Percentiles rank a stretch among this genome's conserved stretches.
These are phyloP conservation scores for Geosiphon pyriformis DNA, from an alignment of 192 early-diverging fungal genomes.

Conservation along the genomic window DNA sequence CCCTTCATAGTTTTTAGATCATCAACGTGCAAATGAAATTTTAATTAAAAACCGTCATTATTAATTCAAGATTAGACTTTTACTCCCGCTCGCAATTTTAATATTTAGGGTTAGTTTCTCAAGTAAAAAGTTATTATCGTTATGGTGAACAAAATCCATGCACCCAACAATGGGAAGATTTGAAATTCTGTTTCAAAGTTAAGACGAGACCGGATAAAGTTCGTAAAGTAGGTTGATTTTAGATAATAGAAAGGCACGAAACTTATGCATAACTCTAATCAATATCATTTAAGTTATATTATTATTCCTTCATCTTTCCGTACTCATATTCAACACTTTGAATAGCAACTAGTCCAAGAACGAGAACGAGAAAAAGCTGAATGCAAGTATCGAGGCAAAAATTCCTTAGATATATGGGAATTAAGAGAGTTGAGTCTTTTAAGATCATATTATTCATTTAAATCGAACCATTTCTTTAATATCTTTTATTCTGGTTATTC, in stretches of 20 bases:
- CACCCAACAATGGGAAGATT: background rate
- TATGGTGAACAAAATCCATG: background rate
- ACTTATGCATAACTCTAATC: background rate
- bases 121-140: background rate
- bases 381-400: background rate
- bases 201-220: background rate
- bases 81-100: no score
- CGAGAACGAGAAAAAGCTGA: background rate
- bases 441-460: no score
- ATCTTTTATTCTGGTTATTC: no score
- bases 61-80: no score
- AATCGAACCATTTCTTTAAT: no score
- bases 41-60: background rate
- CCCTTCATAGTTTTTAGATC: no score
- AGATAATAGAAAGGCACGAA: background rate
- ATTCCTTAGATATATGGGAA: background rate
- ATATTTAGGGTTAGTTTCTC: background rate
- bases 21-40: no score
- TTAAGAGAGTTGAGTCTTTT: background rate
- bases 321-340: no score
- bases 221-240: background rate
- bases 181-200: background rate
- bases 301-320: no score
- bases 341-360: background rate
- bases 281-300: no score